Evolutionary conservation across 768 basidiomycete species (phyloP).

Genomic region (Calocera cornea): DNA sequence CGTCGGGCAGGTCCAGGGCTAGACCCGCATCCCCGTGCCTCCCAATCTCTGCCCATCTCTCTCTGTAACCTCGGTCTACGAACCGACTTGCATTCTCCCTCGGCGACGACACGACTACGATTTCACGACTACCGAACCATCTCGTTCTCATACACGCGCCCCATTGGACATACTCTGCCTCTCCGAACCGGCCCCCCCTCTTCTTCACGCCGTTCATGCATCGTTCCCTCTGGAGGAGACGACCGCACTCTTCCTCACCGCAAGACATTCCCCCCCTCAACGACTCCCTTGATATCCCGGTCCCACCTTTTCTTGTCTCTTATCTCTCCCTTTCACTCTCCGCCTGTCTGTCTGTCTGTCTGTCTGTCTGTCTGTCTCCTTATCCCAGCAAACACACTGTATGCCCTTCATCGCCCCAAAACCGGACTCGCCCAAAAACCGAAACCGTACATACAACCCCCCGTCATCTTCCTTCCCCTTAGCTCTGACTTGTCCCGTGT

Average conservation of each 20-base stretch:
- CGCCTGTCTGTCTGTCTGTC: background rate
- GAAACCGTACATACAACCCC: background rate
- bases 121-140: background rate
- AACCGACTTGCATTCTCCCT: background rate
- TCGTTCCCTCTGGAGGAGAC: background rate
- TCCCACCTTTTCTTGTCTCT: background rate
- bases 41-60: background rate
- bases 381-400: background rate
- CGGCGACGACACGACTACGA: constrained; percentile 3
- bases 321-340: background rate
- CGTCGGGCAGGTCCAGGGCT: background rate
- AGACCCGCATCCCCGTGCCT: too few relatives aligned
- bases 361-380: background rate
- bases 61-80: background rate
- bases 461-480: constrained; percentile 1
- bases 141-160: background rate
- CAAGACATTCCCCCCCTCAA: background rate
- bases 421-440: background rate
- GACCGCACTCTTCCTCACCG: background rate
- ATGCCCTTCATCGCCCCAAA: background rate
- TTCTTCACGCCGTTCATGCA: background rate
- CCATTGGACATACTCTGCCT: background rate
- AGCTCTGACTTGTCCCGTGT: background rate
- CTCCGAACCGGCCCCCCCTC: background rate
- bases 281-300: background rate